Percentiles rank a stretch among this genome's conserved stretches.
These are phyloP conservation scores for Jatropha podagrica DNA, from an alignment of 441 rosid species.

Conservation along the genomic window DNA sequence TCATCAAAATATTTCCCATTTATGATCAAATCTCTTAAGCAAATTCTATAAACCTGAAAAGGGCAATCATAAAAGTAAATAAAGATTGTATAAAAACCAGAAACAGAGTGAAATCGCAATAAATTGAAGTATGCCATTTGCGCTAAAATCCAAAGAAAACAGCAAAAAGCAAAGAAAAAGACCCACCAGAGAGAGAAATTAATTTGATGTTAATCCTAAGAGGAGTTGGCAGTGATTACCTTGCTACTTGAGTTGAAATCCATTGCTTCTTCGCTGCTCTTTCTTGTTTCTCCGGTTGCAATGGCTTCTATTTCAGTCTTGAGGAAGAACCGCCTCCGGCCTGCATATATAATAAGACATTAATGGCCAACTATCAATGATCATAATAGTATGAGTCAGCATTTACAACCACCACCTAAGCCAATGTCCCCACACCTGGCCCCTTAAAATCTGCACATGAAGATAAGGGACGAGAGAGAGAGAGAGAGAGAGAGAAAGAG, in stretches of 20 bases:
- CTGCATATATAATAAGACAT: not conserved
- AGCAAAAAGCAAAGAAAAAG: not conserved
- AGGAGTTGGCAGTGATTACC: slow-evolving; percentile 20
- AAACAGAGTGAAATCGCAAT: not conserved
- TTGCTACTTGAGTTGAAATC: slow-evolving; percentile 29
- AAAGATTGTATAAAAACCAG: not conserved
- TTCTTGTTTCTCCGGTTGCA: not conserved
- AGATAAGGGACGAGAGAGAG: not conserved
- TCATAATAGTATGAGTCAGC: not conserved
- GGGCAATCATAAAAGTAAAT: not conserved
- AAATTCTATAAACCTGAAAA: too few species aligned
- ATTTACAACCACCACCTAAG: not conserved
- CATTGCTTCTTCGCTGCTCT: slow-evolving; percentile 18
- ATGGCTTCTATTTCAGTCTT: not conserved
- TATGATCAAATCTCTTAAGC: not conserved
- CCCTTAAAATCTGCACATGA: not conserved
- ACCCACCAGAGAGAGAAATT: too few species aligned
- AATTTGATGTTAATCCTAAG: not conserved
- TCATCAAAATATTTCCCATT: too few species aligned
- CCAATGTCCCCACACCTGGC: slow-evolving; percentile 10
- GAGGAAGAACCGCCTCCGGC: not conserved
- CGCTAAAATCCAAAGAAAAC: not conserved
- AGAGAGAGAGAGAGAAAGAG: not conserved
- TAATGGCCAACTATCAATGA: not conserved
- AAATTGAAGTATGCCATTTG: not conserved